Evolutionary conservation across 2,329 filamentous ascomycete genomes (phyloP), one percentile per base, ranked within the genome.

Genomic region (Myrmaecium sp.): DNA sequence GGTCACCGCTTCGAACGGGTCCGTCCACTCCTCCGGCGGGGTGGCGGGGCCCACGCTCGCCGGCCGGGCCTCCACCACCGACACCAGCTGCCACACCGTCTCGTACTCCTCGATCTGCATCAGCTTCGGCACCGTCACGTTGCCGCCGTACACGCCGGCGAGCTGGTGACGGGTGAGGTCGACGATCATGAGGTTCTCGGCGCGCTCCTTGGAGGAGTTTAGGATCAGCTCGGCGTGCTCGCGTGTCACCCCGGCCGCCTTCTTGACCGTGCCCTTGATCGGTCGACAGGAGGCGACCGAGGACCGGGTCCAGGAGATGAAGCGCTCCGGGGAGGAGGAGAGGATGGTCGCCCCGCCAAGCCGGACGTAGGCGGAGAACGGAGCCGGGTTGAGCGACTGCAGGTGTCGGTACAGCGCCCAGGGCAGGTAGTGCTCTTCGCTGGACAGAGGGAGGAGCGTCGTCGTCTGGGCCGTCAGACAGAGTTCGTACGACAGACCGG

Each of bases 111-210:
- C 84, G 1, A 95, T 77, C 31, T 73, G 67, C 57, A 94, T 77
- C 14, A 94, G 58, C 29, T 82, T 74, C 9, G 74, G 69, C 2
- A 93, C 82, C 5, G 56, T 49, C 1, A 94, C 82, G 31, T 68
- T 66, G 0, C 72, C 74, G 4, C 79, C 80, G 33, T 76, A 81
- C 6, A 92, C 73, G n/a, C 74, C 71, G 49, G 91, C 78, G 8
- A 95, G 60, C 49, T 95, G 86, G 44, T 95, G 86, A 0, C 86
- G 69, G n/a, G 94, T 89, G 1, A 95, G 62, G 49, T 95, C 86
- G 3, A 93, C 84, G 41, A 95, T 94, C 89, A 95, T 95, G 14
- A 95, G 65, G 44, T 95, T 95, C 57, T 95, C 86, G 0, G 86
- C 86, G 40, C 80, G 74, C 50, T 95, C 89, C 49, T 95, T 95